These are phyloP conservation scores for Tinospora cordifolia DNA, from an alignment of 164 flowering plant genomes.

Conservation along the genomic window DNA sequence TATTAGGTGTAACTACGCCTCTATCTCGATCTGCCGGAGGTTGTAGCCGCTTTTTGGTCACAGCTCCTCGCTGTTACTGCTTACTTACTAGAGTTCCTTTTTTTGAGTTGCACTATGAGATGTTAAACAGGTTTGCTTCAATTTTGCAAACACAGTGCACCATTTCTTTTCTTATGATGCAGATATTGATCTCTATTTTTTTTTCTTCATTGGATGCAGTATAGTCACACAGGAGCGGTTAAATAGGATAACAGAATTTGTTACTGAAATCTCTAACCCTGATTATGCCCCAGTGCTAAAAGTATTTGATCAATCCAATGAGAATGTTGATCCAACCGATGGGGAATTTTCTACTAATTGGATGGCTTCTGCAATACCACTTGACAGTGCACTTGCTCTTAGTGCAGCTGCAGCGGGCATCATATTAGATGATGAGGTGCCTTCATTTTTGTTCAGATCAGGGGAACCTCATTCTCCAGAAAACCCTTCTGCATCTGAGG, in stretches of 20 bases:
- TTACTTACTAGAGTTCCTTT: slow-evolving; percentile 84
- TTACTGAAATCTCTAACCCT: slow-evolving; percentile 45
- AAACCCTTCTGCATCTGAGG: slow-evolving; percentile 46
- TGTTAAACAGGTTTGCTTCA: slow-evolving; percentile 70
- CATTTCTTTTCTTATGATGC: not conserved
- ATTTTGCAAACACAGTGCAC: not conserved
- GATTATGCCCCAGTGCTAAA: slow-evolving; percentile 31
- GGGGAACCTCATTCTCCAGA: slow-evolving; percentile 56
- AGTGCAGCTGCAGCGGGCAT: slow-evolving; percentile 77
- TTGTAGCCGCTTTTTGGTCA: slow-evolving; percentile 60
- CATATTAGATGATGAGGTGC: slow-evolving; percentile 48
- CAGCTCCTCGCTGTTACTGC: slow-evolving; percentile 97
- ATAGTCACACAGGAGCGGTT: slow-evolving; percentile 88
- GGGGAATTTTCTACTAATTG: slow-evolving; percentile 37
- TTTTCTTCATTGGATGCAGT: slow-evolving; percentile 45
- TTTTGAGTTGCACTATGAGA: slow-evolving; percentile 88
- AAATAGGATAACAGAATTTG: slow-evolving; percentile 76
- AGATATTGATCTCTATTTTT: slow-evolving; percentile 9
- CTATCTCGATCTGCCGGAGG: slow-evolving; percentile 37
- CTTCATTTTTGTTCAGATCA: slow-evolving; percentile 28
- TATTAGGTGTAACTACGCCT: slow-evolving; percentile 50
- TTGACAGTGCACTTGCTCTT: slow-evolving; percentile 55
- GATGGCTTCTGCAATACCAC: slow-evolving; percentile 73
- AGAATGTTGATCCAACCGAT: slow-evolving; percentile 24
- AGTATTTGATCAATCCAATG: slow-evolving; percentile 32